Evolutionary conservation across 192 early-diverging fungal genomes (phyloP).

Genomic region (Coemansia sp.): DNA sequence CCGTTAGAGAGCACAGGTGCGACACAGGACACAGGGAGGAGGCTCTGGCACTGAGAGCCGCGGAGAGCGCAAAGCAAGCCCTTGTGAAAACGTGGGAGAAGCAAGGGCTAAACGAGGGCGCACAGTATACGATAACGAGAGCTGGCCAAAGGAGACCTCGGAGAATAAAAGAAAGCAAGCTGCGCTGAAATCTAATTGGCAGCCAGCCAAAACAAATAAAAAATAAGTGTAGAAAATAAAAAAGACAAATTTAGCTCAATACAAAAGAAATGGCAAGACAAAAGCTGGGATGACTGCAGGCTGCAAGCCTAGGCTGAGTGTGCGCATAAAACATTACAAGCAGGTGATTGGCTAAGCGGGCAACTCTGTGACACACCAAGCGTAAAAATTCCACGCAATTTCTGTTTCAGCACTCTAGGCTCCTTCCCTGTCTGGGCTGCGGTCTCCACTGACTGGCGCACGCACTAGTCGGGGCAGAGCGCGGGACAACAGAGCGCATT

Average conservation of each 20-base stretch:
- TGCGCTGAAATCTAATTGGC: neutral
- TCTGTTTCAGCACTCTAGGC: neutral
- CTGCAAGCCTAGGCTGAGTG: no score
- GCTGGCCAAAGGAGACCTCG: neutral
- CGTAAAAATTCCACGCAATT: neutral
- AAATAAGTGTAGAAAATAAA: neutral
- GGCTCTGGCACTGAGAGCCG: neutral
- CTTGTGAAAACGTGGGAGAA: neutral
- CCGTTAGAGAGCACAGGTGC: constrained; percentile 1
- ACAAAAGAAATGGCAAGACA: neutral
- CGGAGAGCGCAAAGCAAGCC: constrained; percentile 11
- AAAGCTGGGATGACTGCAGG: neutral
- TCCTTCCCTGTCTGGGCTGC: neutral
- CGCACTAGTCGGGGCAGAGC: no score
- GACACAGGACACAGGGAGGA: neutral
- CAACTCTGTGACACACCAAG: neutral
- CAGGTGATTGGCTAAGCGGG: neutral
- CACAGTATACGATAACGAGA: neutral
- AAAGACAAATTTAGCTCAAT: neutral
- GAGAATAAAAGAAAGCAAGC: neutral
- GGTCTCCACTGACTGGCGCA: neutral
- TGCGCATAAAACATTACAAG: neutral
- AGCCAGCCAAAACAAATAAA: neutral
- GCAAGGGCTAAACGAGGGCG: neutral
- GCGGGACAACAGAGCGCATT: neutral